Evolutionary conservation across 108 stramenopile species (phyloP).

Genomic region (Aurantiochytrium sp.): DNA sequence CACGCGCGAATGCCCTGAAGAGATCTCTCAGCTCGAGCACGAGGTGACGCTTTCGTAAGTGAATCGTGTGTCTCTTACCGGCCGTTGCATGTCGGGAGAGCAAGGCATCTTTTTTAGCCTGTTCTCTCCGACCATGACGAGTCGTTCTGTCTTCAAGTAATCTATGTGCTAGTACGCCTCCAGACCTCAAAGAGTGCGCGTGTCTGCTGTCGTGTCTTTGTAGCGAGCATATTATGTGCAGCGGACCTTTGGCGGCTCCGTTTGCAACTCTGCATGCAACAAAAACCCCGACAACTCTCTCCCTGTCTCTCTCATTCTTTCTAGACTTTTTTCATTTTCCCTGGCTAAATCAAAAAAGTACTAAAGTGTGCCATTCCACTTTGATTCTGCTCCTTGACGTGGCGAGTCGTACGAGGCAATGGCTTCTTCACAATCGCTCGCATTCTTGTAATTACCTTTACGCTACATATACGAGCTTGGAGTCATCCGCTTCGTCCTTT

Average conservation of each 20-base stretch:
- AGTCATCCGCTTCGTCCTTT: constrained; percentile 62
- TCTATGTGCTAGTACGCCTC: too few relatives aligned
- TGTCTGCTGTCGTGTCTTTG: too few relatives aligned
- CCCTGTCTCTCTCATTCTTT: not conserved
- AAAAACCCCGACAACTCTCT: not conserved
- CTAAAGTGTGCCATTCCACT: too few relatives aligned
- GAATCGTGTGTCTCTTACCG: not conserved
- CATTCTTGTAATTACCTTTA: not conserved
- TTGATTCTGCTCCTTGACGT: too few relatives aligned
- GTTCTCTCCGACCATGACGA: not conserved
- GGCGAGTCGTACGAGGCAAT: too few relatives aligned
- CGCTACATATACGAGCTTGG: constrained; percentile 59
- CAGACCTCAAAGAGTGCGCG: too few relatives aligned
- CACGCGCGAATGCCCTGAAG: not conserved
- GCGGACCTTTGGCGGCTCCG: too few relatives aligned
- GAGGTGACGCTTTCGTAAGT: not conserved
- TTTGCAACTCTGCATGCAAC: too few relatives aligned
- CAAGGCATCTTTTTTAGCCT: not conserved
- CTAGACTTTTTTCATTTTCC: not conserved
- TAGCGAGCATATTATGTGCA: too few relatives aligned
- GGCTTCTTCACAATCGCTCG: not conserved
- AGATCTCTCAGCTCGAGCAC: not conserved
- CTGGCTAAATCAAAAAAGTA: not conserved
- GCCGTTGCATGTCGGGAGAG: not conserved
- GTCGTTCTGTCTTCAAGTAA: too few relatives aligned